Percentiles rank a stretch among this genome's conserved stretches.
Conservation (phyloP, 352 stramenopile species). For the Aphanomyces stellatus region DNA sequence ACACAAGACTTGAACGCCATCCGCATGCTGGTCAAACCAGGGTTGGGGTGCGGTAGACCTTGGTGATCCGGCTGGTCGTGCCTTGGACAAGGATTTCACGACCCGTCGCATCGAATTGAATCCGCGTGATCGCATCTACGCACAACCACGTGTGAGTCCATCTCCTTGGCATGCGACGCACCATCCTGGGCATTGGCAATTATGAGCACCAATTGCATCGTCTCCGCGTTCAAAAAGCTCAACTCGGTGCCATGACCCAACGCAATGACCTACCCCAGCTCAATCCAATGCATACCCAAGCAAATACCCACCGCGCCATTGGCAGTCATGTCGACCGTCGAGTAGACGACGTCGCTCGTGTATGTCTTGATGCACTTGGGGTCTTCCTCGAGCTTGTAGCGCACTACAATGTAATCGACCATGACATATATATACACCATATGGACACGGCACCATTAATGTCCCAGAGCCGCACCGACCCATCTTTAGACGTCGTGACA, state of each 20-base stretch:
- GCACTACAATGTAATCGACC: slow-evolving; percentile 30
- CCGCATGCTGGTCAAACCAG: too few species aligned
- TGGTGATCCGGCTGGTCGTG: not conserved
- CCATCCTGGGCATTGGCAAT: not conserved
- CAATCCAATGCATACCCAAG: not conserved
- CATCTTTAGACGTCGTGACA: slow-evolving; percentile 70
- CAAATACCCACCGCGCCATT: slow-evolving; percentile 51
- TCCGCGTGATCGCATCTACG: not conserved
- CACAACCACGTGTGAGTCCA: not conserved
- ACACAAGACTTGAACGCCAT: not conserved
- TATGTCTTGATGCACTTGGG: slow-evolving; percentile 60
- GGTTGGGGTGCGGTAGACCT: slow-evolving; percentile 2
- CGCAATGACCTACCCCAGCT: not conserved
- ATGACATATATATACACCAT: not conserved
- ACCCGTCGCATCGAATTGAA: not conserved
- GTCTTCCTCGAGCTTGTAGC: slow-evolving; percentile 70
- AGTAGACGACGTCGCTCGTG: slow-evolving; percentile 36
- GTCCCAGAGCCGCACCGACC: slow-evolving; percentile 64
- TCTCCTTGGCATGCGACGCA: not conserved
- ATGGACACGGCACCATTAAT: slow-evolving; percentile 52
- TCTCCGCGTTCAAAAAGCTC: not conserved
- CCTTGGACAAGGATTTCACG: not conserved
- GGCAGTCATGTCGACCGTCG: slow-evolving; percentile 51
- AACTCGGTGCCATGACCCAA: not conserved
- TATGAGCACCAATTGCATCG: not conserved